Evolutionary conservation across 345 rosid species (phyloP).

Genomic region (Cardiospermum halicacabum): DNA sequence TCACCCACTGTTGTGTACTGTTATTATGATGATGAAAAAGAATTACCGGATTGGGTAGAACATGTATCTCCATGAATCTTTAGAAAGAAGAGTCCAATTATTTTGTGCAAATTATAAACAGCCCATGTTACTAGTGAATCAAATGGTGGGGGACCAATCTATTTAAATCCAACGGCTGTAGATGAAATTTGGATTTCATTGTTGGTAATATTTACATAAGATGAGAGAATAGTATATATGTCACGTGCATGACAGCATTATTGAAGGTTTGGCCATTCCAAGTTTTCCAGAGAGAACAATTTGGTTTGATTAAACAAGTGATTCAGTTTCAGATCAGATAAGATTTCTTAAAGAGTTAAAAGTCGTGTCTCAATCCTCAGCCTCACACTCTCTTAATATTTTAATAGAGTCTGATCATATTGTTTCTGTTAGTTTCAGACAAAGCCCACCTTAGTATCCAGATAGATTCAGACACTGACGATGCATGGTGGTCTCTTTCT

Average conservation of each 20-base stretch:
- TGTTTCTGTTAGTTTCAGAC: slow-evolving; percentile 26
- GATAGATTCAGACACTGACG: slow-evolving; percentile 46
- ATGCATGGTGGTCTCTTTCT: not conserved
- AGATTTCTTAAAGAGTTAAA: slow-evolving; percentile 22
- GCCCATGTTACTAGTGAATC: slow-evolving; percentile 31
- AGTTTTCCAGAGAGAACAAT: slow-evolving; percentile 7
- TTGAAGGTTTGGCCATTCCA: slow-evolving; percentile 42
- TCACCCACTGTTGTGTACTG: too few relatives aligned
- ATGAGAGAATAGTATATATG: slow-evolving; percentile 13
- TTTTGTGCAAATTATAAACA: slow-evolving; percentile 18
- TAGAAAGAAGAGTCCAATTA: slow-evolving; percentile 2
- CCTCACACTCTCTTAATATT: slow-evolving; percentile 23
- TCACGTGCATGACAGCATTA: slow-evolving; percentile 47
- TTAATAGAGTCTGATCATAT: slow-evolving; percentile 15
- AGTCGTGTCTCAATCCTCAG: slow-evolving; percentile 39
- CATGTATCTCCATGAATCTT: slow-evolving; percentile 5
- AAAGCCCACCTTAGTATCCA: slow-evolving; percentile 54
- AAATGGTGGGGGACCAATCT: slow-evolving; percentile 20
- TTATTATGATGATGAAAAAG: not conserved
- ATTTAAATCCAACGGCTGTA: slow-evolving; percentile 6
- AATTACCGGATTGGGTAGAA: slow-evolving; percentile 9
- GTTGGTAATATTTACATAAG: too few relatives aligned
- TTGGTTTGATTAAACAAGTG: too few relatives aligned
- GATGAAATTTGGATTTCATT: too few relatives aligned
- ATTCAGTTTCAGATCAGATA: slow-evolving; percentile 32